Conservation (phyloP, 306 rosid genomes). For the Sicyos baderoa region DNA sequence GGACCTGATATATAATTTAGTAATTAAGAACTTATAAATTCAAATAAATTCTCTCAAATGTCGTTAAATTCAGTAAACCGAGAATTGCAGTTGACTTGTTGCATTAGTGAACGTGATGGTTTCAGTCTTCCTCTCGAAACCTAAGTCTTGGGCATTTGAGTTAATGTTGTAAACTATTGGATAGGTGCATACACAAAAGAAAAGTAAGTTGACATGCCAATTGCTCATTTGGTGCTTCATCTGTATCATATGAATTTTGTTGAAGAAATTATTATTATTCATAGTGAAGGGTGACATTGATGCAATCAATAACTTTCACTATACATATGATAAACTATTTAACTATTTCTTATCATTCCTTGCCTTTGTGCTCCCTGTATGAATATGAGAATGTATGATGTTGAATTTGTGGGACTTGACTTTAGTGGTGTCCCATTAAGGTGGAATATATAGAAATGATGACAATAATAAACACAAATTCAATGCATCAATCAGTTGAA, state of each 20-base stretch:
- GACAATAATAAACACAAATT: background rate
- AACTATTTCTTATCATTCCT: too few relatives aligned
- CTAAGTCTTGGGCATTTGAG: too few relatives aligned
- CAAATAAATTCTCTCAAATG: too few relatives aligned
- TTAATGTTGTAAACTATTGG: too few relatives aligned
- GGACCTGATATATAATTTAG: too few relatives aligned
- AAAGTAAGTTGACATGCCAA: too few relatives aligned
- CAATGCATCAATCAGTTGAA: conserved; percentile 1
- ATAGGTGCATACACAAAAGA: too few relatives aligned
- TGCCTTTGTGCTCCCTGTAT: background rate
- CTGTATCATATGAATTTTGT: background rate
- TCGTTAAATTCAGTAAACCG: too few relatives aligned
- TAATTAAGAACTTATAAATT: too few relatives aligned
- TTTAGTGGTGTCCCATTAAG: conserved; percentile 7
- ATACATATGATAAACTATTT: background rate
- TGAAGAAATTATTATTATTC: background rate
- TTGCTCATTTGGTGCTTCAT: background rate
- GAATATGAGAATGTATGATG: background rate
- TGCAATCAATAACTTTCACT: background rate
- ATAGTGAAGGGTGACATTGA: background rate
- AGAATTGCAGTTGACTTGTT: too few relatives aligned
- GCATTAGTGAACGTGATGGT: too few relatives aligned
- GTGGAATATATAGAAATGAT: background rate
- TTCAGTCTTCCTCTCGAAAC: too few relatives aligned
- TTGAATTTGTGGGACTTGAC: conserved; percentile 13